Evolutionary conservation across 345 rosid species (phyloP).

Genomic region (Murraya koenigii): DNA sequence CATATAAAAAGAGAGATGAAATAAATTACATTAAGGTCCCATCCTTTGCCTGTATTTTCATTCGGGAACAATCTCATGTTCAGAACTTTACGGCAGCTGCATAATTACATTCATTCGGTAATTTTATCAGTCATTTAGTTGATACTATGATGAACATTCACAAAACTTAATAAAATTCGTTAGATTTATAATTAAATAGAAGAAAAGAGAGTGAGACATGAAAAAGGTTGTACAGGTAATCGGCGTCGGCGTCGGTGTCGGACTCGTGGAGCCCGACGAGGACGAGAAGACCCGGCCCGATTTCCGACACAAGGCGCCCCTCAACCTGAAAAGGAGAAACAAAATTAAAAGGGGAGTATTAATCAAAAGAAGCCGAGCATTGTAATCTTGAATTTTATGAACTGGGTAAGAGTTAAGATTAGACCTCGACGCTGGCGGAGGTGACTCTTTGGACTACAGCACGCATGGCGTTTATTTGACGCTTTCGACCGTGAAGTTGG

Average conservation of each 20-base stretch:
- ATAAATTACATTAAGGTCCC: conserved; percentile 76
- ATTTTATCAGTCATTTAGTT: neutral
- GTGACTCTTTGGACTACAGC: conserved; percentile 80
- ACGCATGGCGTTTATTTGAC: conserved; percentile 67
- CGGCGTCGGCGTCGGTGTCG: conserved; percentile 74
- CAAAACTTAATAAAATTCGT: neutral
- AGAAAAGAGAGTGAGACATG: neutral
- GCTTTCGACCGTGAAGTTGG: conserved; percentile 8
- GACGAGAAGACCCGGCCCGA: conserved; percentile 85
- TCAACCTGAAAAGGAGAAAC: conserved; percentile 50
- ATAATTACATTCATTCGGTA: neutral
- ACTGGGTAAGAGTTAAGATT: neutral
- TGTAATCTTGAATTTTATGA: neutral
- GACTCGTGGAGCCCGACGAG: conserved; percentile 76
- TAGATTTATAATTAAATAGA: neutral
- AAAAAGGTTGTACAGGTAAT: conserved; percentile 51
- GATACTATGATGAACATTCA: neutral
- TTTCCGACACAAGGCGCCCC: conserved; percentile 68
- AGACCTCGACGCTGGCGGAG: conserved; percentile 70
- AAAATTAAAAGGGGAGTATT: neutral
- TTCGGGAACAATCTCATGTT: conserved; percentile 88
- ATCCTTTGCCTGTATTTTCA: conserved; percentile 69
- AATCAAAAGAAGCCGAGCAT: neutral
- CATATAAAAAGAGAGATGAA: neutral
- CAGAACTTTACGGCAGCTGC: conserved; percentile 81